These are phyloP conservation scores for Sarocladiaceae sp. DNA, from an alignment of 2,329 filamentous ascomycete species.

Conservation along the genomic window DNA sequence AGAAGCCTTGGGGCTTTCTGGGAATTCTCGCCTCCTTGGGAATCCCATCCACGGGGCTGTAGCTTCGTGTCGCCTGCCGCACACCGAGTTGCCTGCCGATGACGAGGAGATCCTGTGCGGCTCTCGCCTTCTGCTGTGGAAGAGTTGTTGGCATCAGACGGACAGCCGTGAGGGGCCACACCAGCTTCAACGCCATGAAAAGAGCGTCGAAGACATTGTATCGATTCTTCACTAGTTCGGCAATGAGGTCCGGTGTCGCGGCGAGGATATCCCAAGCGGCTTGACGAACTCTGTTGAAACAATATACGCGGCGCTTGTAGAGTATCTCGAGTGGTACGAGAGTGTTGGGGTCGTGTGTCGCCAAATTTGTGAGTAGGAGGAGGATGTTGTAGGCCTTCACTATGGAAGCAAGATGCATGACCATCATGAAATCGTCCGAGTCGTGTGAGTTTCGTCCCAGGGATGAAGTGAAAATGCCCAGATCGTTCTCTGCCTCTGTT, in stretches of 20 bases:
- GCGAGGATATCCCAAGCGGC: constrained; percentile 25
- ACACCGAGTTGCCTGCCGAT: constrained; percentile 33
- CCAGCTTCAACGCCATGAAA: constrained; percentile 32
- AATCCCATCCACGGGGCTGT: background rate
- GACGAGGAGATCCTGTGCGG: constrained; percentile 22
- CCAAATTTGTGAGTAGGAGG: constrained; percentile 28
- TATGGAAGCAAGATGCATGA: constrained; percentile 18
- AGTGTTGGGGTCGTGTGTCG: constrained; percentile 25
- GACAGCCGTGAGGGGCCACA: constrained; percentile 33
- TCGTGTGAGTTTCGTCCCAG: constrained; percentile 8
- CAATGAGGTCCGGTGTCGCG: constrained; percentile 17
- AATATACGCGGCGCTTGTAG: constrained; percentile 22
- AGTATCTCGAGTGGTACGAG: constrained; percentile 21
- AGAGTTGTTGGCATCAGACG: constrained; percentile 24
- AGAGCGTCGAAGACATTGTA: constrained; percentile 15
- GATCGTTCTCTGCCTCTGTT: constrained; percentile 19
- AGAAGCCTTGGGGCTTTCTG: background rate
- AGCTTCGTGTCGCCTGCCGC: constrained; percentile 23
- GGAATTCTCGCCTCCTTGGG: background rate
- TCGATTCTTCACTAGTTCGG: constrained; percentile 17
- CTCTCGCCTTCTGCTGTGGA: constrained; percentile 22
- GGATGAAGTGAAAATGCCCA: constrained; percentile 15
- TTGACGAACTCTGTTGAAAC: constrained; percentile 21
- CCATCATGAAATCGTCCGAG: background rate
- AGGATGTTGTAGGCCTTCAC: constrained; percentile 31